Conservation (phyloP, 129 eudicot species). For the Chrysanthemum seticuspe region DNA sequence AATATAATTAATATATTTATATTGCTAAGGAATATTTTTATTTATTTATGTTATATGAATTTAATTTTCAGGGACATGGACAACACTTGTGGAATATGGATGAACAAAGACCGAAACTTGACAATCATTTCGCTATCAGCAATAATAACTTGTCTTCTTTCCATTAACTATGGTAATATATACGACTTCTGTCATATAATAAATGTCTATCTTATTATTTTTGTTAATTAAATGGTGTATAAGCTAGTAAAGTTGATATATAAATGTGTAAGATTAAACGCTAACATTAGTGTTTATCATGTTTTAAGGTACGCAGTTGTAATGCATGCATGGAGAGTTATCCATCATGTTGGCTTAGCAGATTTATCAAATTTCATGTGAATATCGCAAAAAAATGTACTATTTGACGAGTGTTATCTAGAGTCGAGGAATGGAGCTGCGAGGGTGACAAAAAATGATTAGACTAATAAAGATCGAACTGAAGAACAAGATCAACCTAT, state of each 20-base stretch:
- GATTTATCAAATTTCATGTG: constrained; percentile 19
- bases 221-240: too few relatives aligned
- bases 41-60: neutral
- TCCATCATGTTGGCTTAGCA: constrained; percentile 14
- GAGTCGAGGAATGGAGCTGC: constrained; percentile 12
- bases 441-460: constrained; percentile 16
- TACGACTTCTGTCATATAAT: neutral
- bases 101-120: constrained; percentile 62
- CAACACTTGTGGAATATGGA: constrained; percentile 68
- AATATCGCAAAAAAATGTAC: constrained; percentile 11
- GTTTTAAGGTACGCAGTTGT: constrained; percentile 22
- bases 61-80: constrained; percentile 58
- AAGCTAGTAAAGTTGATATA: too few relatives aligned
- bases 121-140: constrained; percentile 53
- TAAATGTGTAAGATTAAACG: constrained; percentile 1
- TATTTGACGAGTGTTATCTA: constrained; percentile 8
- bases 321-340: constrained; percentile 26
- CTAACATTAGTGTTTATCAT: constrained; percentile 9
- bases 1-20: neutral
- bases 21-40: neutral
- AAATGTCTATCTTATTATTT: too few relatives aligned
- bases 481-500: constrained; percentile 20
- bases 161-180: constrained; percentile 34
- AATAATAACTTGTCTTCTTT: constrained; percentile 68
- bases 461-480: constrained; percentile 11